Conservation (phyloP, 805 yeast species). For the Candida boleticola region DNA sequence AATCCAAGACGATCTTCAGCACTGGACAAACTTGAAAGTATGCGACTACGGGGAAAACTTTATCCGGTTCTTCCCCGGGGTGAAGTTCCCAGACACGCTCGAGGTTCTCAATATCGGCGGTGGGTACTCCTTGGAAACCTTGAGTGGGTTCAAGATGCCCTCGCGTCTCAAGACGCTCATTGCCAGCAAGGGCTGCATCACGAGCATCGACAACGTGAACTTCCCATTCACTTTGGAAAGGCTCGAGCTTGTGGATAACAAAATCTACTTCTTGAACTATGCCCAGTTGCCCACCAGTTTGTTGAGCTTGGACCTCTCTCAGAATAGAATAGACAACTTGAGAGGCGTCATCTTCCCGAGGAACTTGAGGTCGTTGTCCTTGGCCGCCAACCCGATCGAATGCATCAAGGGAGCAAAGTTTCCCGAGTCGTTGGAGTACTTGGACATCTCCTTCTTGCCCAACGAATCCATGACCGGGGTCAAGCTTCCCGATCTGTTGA, state of each 20-base stretch:
- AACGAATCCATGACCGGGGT: constrained; percentile 47
- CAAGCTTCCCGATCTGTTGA: constrained; percentile 41
- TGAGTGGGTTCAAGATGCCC: constrained; percentile 40
- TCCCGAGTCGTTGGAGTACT: constrained; percentile 33
- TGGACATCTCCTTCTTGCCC: constrained; percentile 43
- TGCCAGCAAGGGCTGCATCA: constrained; percentile 33
- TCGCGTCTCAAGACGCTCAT: constrained; percentile 24
- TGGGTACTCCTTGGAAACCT: constrained; percentile 36
- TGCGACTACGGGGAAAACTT: constrained; percentile 39
- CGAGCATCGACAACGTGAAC: constrained; percentile 33
- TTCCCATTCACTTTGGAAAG: constrained; percentile 33
- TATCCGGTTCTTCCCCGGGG: constrained; percentile 38
- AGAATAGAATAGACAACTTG: constrained; percentile 38
- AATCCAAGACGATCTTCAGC: constrained; percentile 32
- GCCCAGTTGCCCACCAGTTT: constrained; percentile 36
- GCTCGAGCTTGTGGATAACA: constrained; percentile 35
- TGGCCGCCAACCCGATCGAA: constrained; percentile 42
- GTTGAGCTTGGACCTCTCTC: constrained; percentile 32
- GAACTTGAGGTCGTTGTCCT: constrained; percentile 24
- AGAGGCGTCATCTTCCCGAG: constrained; percentile 38
- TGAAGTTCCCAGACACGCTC: constrained; percentile 35
- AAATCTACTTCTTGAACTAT: constrained; percentile 36
- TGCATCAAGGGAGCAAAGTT: constrained; percentile 39
- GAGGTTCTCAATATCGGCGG: constrained; percentile 40
- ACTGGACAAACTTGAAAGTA: constrained; percentile 32